Base-by-base conservation (phyloP, 805 yeast species). In the Candida silvatica region DNA sequence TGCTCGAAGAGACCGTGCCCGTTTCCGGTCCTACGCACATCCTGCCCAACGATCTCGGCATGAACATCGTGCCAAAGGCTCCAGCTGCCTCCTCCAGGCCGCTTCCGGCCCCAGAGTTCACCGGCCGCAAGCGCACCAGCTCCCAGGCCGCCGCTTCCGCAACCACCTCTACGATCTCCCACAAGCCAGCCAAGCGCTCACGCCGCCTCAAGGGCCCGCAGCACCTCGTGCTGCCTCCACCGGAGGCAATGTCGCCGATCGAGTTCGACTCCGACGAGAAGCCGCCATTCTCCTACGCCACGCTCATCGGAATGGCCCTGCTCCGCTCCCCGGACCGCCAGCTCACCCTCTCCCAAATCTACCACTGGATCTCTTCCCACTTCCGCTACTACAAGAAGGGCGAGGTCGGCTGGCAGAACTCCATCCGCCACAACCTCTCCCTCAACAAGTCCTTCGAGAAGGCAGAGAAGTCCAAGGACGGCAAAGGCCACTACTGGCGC, bases 341-440 rank as follows among this genome's bases (percentile, higher is more conserved):
- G 42, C 66, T 87, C 27, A 82, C 94, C 3, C 59, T 82, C 35
- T 71, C 92, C 0, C 95, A 86, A 50, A 92, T 90, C 28, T 90
- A 90, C 62, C 69, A 66, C 47, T 90, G 98, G 98, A 92, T 90
- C 29, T 76, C 92, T 6, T 77, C 76, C 30, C 81, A 94, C 25
- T 90, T 88, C 57, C 72, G 68, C 42, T 90, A 80, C 54, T 92
- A 92, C 59, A 76, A 78, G 43, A 76, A 74, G 43, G 81, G 83
- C 39, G 95, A 86, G 47, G 81, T 85, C 8, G 96, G 97, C 19
- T 90, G 98, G 98, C 97, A 90, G 59, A 90, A 90, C 60, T 88
- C 96, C 23, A 92, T 90, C 43, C 77, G 98, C 42, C 98, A 90
- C 59, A 90, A 92, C 46, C 64, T 90, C 20, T 86, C 96, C 9